phyloP scores from a whole-genome alignment of 495 filamentous ascomycete species.

The Halenospora varia region DNA sequence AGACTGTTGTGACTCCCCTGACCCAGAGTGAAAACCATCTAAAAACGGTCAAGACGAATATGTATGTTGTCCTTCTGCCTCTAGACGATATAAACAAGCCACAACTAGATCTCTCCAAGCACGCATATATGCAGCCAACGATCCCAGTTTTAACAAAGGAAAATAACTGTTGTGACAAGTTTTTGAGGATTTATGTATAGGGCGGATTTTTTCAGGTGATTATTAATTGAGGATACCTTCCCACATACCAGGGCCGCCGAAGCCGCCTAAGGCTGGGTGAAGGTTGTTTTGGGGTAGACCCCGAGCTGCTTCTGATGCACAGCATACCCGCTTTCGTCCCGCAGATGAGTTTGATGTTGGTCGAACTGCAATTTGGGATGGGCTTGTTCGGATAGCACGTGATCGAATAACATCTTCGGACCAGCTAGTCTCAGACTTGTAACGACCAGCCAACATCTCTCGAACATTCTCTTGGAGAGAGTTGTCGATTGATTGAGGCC shows the following conservation, averaged over 20 bases:
- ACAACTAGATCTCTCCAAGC: not conserved
- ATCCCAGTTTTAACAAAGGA: not conserved
- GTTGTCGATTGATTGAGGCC: constrained; percentile 63
- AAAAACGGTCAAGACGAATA: not conserved
- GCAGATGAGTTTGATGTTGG: constrained; percentile 28
- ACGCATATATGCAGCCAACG: not conserved
- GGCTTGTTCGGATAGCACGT: constrained; percentile 17
- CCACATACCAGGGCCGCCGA: constrained; percentile 58
- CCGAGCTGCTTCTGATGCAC: constrained; percentile 40
- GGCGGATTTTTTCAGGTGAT: constrained; percentile 9
- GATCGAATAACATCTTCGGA: constrained; percentile 30
- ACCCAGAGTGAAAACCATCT: not conserved
- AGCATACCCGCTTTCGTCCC: constrained; percentile 58
- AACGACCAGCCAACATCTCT: constrained; percentile 43
- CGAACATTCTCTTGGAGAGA: constrained; percentile 72
- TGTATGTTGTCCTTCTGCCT: not conserved
- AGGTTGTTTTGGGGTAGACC: constrained; percentile 11
- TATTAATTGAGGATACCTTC: constrained; percentile 27
- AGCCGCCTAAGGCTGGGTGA: constrained; percentile 20
- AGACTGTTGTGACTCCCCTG: not conserved
- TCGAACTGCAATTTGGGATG: constrained; percentile 33
- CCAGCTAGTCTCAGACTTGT: constrained; percentile 30
- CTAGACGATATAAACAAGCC: not conserved
- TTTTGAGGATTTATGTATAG: constrained; percentile 17
- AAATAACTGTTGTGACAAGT: constrained; percentile 9